phyloP scores from a whole-genome alignment of 352 stramenopile genomes.

The Globisporangium alternatum region DNA sequence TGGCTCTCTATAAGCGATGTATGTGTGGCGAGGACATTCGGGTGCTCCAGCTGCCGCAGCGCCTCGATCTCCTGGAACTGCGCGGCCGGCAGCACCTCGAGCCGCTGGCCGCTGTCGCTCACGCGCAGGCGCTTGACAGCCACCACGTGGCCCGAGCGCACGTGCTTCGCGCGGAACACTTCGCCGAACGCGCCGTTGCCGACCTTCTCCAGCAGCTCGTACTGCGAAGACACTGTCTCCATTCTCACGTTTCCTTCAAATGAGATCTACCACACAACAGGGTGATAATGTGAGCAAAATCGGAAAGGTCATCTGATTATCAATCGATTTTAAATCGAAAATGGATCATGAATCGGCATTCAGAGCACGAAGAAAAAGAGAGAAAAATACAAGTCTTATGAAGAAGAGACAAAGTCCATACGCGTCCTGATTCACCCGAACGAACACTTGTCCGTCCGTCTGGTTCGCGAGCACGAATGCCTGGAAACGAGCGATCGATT shows the following conservation, averaged over 20 bases:
- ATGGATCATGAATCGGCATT: too few species aligned
- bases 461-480: too few species aligned
- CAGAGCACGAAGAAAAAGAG: too few species aligned
- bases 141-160: conserved; percentile 34
- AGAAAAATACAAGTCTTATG: too few species aligned
- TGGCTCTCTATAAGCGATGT: not conserved
- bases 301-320: not conserved
- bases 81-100: conserved; percentile 44
- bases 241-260: not conserved
- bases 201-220: conserved; percentile 63
- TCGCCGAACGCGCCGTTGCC: conserved; percentile 72
- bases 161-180: conserved; percentile 51
- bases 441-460: too few species aligned
- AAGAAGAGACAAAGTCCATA: too few species aligned
- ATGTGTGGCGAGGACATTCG: conserved; percentile 34
- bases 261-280: too few species aligned
- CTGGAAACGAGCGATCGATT: too few species aligned
- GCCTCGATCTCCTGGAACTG: conserved; percentile 79
- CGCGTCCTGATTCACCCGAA: too few species aligned
- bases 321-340: too few species aligned
- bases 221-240: conserved; percentile 23
- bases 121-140: conserved; percentile 65
- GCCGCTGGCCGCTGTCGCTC: conserved; percentile 37
- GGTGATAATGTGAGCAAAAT: not conserved
- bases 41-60: conserved; percentile 67